Percentiles rank a stretch among this genome's conserved stretches.
These are phyloP conservation scores for Suillus weaverae DNA, from an alignment of 768 basidiomycete species.

Conservation along the genomic window DNA sequence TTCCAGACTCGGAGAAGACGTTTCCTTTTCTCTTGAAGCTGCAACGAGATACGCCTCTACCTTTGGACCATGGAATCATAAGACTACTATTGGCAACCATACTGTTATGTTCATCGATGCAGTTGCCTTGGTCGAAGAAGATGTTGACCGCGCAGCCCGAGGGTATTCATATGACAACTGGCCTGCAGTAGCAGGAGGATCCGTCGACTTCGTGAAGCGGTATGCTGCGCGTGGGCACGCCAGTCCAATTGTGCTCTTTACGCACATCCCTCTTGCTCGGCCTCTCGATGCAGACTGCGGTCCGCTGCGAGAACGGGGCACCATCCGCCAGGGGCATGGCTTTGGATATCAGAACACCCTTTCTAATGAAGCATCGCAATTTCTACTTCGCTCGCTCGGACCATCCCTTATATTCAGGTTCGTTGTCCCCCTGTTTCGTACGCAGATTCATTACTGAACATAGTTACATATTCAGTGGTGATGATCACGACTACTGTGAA, in stretches of 20 bases:
- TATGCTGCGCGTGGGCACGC: slow-evolving; percentile 28
- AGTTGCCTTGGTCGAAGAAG: slow-evolving; percentile 73
- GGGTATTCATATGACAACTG: slow-evolving; percentile 47
- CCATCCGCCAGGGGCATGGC: slow-evolving; percentile 72
- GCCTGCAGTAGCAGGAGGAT: slow-evolving; percentile 46
- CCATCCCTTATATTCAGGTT: slow-evolving; percentile 80
- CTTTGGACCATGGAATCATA: slow-evolving; percentile 74
- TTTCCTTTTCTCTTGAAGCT: slow-evolving; percentile 42
- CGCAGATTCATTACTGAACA: slow-evolving; percentile 10
- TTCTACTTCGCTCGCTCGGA: slow-evolving; percentile 61
- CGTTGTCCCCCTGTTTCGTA: slow-evolving; percentile 14
- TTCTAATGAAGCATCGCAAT: slow-evolving; percentile 61
- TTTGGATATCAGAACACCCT: slow-evolving; percentile 85
- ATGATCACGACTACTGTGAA: slow-evolving; percentile 96
- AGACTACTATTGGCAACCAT: slow-evolving; percentile 67
- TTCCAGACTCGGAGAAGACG: slow-evolving; percentile 29
- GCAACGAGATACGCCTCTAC: slow-evolving; percentile 62
- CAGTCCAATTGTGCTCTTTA: slow-evolving; percentile 69
- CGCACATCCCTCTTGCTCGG: slow-evolving; percentile 87
- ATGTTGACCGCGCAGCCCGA: slow-evolving; percentile 46
- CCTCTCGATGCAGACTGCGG: slow-evolving; percentile 72
- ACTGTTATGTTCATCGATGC: slow-evolving; percentile 73
- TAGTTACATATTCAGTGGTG: slow-evolving; percentile 54
- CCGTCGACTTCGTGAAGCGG: slow-evolving; percentile 54
- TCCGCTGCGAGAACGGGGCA: slow-evolving; percentile 70